Base-by-base conservation (phyloP, 768 basidiomycete species). In the Psilocybe subaeruginosa region DNA sequence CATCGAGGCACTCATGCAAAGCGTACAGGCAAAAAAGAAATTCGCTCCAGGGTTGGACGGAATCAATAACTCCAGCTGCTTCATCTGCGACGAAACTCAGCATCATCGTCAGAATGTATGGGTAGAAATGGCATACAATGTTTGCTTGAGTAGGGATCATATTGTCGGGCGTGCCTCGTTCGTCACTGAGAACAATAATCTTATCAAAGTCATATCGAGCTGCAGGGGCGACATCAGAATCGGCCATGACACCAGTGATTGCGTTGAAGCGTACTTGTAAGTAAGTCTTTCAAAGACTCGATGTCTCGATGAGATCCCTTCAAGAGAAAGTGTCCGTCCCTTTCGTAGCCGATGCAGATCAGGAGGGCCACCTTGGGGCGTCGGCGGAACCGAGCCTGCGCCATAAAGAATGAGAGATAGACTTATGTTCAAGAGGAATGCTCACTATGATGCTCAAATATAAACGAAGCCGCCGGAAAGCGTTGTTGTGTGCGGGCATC, bases 1-100 rank as follows among this genome's bases (percentile, higher is more conserved):
- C 23, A 29, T 54, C 37, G 31, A 51, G 8, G 8, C 48, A 46
- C 2, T 31, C 8, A 48, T 19, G 8, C 23, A 8, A 17, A 11
- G 37, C 64, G 1, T 49, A 56, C 64, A 64, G n/a, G 58, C 54
- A 33, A 64, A 43, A 11, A 64, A 43, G 30, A 60, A 64, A 12
- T 64, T 47, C 17, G 52, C 37, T 6, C 53, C 53, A 14, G 39
- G 43, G 4, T 61, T 56, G 0, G 50, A 39, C 6, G n/a, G 3
- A n/a, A 60, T 52, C 29, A 62, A 56, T 4, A 33, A 23, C 5
- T 53, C 35, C 3, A 60, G 19, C 9, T 46, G 39, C 29, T 56
- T 12, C 27, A 55, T 49, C 62, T 63, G 51, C 4, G 30, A 12
- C n/a, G 30, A 12, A 17, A 47, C 8, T 39, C n/a, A 56, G 39